Base-by-base conservation (phyloP, 805 yeast genomes). In the Pichia thaimueangensis region DNA sequence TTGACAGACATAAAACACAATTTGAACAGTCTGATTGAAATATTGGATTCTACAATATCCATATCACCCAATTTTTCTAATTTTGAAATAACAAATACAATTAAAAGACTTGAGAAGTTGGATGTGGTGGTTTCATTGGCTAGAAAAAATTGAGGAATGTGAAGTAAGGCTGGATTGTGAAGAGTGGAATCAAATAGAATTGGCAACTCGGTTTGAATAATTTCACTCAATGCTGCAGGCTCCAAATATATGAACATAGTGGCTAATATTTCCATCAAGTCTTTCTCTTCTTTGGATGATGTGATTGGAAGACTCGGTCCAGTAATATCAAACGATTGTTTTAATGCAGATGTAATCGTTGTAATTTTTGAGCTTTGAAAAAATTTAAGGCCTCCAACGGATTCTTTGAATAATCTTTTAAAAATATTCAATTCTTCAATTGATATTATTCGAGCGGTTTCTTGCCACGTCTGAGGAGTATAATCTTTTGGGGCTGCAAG, bases 81-180 rank as follows among this genome's bases (percentile, higher is more conserved):
- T 50, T 85, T 82, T 0, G 80, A 70, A 53, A 80, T 80, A 50
- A 91, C 69, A 59, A 87, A 89, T 5, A 82, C 73, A 22, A 93
- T 74, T 54, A 93, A 65, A 1, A 88, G 74, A 8, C 96, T 91
- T 1, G 93, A 84, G 55, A 88, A 91, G 55, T 88, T 88, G 15
- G 96, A 86, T 0, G 96, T 85, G 0, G 96, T 87, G n/a, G 86
- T 76, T 58, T 93, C 98, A 54, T 87, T 87, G 1, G 97, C 95
- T 48, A 91, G 68, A 61, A 93, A 88, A 56, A 88, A 86, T 62
- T 94, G 97, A 0, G 97, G 96, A 43, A 93, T 76, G 55, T 91
- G 96, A 17, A 94, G 68, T 39, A 91, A 63, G 0, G 96, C 89
- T 1, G 94, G 83, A 59, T 91, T 93, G 19, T 78, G 74, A 41